Conservation (phyloP, 257 asterid species). For the Leonotis leonurus region DNA sequence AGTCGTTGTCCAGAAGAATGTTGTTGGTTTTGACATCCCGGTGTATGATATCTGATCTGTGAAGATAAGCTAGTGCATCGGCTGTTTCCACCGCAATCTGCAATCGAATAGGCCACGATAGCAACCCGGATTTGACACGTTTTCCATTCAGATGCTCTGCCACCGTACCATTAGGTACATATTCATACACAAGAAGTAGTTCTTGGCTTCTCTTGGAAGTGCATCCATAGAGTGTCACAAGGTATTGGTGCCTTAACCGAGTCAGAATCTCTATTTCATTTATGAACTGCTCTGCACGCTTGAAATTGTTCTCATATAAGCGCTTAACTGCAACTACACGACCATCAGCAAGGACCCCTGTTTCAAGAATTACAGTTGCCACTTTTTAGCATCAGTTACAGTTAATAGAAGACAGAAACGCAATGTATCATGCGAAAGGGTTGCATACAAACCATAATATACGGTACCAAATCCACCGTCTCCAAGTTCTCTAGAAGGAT, state of each 20-base stretch:
- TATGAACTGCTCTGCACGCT: conserved; percentile 68
- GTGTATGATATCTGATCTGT: conserved; percentile 60
- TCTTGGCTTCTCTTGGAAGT: conserved; percentile 61
- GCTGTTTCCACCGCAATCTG: conserved; percentile 73
- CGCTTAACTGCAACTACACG: conserved; percentile 77
- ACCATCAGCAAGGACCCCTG: conserved; percentile 68
- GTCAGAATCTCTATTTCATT: conserved; percentile 70
- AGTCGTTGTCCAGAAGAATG: conserved; percentile 58
- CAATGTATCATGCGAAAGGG: neutral
- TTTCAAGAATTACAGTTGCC: neutral
- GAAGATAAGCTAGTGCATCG: conserved; percentile 62
- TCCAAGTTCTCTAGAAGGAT: conserved; percentile 53
- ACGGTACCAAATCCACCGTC: conserved; percentile 91
- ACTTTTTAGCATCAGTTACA: too few species aligned
- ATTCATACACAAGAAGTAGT: conserved; percentile 66
- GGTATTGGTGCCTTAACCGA: conserved; percentile 45
- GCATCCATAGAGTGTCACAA: conserved; percentile 69
- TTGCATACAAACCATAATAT: conserved; percentile 38
- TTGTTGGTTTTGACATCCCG: conserved; percentile 81
- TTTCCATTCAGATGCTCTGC: conserved; percentile 80
- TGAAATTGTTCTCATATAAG: conserved; percentile 60
- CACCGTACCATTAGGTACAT: conserved; percentile 67
- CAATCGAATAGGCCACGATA: conserved; percentile 60
- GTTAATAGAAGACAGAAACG: neutral
- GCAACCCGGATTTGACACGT: conserved; percentile 35